These are phyloP conservation scores for Panus rudis DNA, from an alignment of 768 basidiomycete species.

Conservation along the genomic window DNA sequence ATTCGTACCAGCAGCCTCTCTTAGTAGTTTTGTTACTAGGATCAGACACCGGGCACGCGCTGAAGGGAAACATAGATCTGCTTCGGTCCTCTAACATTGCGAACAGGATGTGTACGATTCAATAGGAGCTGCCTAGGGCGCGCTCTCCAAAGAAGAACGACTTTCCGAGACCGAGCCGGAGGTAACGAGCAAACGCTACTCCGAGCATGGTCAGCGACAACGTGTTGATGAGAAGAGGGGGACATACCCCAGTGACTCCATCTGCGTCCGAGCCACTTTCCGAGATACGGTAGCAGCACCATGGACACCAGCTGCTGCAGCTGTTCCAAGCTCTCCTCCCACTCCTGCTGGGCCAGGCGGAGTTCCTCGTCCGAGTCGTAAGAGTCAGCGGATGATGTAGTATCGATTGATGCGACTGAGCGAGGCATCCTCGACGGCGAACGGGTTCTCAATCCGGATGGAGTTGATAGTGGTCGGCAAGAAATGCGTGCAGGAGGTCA, in stretches of 20 bases:
- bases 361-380: constrained; percentile 77
- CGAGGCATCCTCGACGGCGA: constrained; percentile 42
- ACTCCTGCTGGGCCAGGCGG: constrained; percentile 77
- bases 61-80: too few relatives aligned
- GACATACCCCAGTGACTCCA: constrained; percentile 82
- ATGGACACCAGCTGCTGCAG: constrained; percentile 74
- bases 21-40: constrained; percentile 43
- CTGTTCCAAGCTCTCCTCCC: constrained; percentile 87
- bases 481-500: too few relatives aligned
- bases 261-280: constrained; percentile 81
- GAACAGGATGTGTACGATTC: too few relatives aligned
- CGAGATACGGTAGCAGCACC: constrained; percentile 78
- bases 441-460: background rate
- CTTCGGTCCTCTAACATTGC: too few relatives aligned
- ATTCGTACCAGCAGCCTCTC: constrained; percentile 36
- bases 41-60: constrained; percentile 42
- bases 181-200: constrained; percentile 66
- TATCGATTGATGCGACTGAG: constrained; percentile 58
- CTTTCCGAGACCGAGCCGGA: constrained; percentile 53
- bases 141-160: constrained; percentile 53
- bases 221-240: constrained; percentile 1
- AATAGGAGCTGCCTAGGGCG: constrained; percentile 5
- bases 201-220: constrained; percentile 9
- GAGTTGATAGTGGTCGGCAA: too few relatives aligned
- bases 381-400: constrained; percentile 42